Base-by-base conservation (phyloP, 768 basidiomycete genomes). In the Mrakia hoshinonis region DNA sequence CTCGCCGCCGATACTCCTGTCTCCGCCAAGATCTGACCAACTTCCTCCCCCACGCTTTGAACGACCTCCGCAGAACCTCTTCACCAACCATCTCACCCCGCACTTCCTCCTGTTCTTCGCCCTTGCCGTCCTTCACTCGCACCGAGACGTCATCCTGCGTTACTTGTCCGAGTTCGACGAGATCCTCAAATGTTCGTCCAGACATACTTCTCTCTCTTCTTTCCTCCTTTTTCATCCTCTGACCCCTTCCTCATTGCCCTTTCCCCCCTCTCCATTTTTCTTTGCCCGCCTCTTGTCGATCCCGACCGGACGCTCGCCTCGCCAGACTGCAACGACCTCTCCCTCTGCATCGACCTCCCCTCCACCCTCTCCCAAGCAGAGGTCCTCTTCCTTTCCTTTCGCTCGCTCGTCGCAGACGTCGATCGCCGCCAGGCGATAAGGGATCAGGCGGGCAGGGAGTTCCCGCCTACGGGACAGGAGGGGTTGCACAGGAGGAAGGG, bases 361-460 rank as follows among this genome's bases (percentile, higher is more conserved):
- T 87, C 88, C 0, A 95, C 96, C 24, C 85, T 99, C 11, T 89
- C 92, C 0, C 96, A 98, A 81, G 96, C 95, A 12, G 96, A 99
- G 80, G 93, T 98, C 20, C 84, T 99, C 26, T 98, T 91, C 83
- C 84, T 95, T 2, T 92, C 92, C 0, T 97, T 96, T 81, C 82
- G 87, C 15, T 88, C 90, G 76, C 81, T 96, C 26, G 87, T 97
- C 26, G 89, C 89, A 12, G 92, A 95, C 78, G 86, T 95, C 75
- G 92, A 96, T 78, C 85, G 89, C 4, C 47, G 72, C 12, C 72
- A 73, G 38, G 72, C 72, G 0, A 9, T 47, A 7, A 58, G 72
- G 5, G 61, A 73, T 46, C 12, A 1, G 9, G 31, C 39, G 31
- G 43, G 43, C 6, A 43, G 43, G 15, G 43, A 15, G 15, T 43